Percentiles rank a stretch among this genome's conserved stretches.
phyloP scores from a whole-genome alignment of 768 basidiomycete species.

The Leccinum subtestaceum region DNA sequence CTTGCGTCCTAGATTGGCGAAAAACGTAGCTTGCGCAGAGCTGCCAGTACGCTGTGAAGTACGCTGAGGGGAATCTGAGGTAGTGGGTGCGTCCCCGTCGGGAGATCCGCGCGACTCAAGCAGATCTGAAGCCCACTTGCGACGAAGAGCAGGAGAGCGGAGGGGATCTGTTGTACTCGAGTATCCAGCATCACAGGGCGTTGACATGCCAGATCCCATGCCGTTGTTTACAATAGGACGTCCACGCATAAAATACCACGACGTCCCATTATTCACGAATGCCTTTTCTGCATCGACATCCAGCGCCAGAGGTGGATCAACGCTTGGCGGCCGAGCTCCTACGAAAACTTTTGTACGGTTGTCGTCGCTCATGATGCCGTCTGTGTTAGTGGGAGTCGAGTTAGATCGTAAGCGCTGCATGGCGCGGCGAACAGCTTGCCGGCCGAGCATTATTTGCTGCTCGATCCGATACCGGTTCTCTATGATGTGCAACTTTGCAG shows the following conservation, averaged over 20 bases:
- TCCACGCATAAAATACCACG: constrained; percentile 53
- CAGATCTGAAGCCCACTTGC: constrained; percentile 48
- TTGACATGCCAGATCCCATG: constrained; percentile 34
- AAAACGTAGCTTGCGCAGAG: constrained; percentile 33
- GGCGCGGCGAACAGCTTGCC: constrained; percentile 63
- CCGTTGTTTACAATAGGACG: constrained; percentile 28
- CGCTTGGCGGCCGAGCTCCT: constrained; percentile 25
- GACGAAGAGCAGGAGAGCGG: constrained; percentile 41
- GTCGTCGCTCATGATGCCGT: constrained; percentile 24
- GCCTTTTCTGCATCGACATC: constrained; percentile 81
- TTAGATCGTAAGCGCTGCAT: constrained; percentile 38
- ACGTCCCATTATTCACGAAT: constrained; percentile 51
- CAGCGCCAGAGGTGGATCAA: constrained; percentile 60
- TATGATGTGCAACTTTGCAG: constrained; percentile 81
- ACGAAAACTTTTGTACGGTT: constrained; percentile 23
- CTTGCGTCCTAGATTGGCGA: constrained; percentile 42
- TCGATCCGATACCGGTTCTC: constrained; percentile 86
- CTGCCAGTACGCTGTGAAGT: constrained; percentile 7
- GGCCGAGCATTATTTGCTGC: constrained; percentile 76
- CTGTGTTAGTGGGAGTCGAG: constrained; percentile 21
- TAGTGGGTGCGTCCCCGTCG: constrained; percentile 13
- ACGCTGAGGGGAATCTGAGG: constrained; percentile 3
- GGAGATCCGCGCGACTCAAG: constrained; percentile 31
- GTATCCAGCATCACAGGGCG: constrained; percentile 30
- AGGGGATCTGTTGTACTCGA: constrained; percentile 36